A percentile compares a stretch with the other conserved stretches of the same genome.
Evolutionary conservation across 2,329 filamentous ascomycete genomes (phyloP).

Genomic region (Phialophora verrucosa): DNA sequence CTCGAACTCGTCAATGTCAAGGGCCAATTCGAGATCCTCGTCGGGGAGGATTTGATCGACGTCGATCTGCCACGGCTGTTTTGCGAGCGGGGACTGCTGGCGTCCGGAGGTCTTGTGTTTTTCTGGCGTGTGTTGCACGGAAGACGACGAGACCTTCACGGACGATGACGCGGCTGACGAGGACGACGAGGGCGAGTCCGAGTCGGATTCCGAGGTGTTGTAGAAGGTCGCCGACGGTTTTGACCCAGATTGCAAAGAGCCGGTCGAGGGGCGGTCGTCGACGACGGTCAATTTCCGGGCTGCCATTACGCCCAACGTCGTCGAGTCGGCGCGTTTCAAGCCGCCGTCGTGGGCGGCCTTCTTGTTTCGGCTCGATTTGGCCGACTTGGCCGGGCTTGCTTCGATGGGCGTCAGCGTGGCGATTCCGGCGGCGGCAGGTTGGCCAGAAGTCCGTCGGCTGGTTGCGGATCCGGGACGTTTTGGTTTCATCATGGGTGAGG

Average conservation of each 20-base stretch:
- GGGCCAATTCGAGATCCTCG: slow-evolving; percentile 28
- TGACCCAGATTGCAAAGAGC: slow-evolving; percentile 9
- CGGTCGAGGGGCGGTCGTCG: slow-evolving; percentile 18
- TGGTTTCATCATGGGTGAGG: slow-evolving; percentile 14
- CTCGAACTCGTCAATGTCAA: slow-evolving; percentile 34
- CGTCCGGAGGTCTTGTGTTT: slow-evolving; percentile 2
- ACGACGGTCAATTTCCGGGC: slow-evolving; percentile 27
- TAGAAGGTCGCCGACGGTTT: slow-evolving; percentile 22
- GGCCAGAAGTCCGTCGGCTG: slow-evolving; percentile 28
- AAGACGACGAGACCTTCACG: background rate
- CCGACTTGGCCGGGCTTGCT: slow-evolving; percentile 29
- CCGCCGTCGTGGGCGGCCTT: slow-evolving; percentile 19
- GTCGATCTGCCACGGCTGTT: slow-evolving; percentile 24
- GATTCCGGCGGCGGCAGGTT: slow-evolving; percentile 21
- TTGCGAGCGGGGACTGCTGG: slow-evolving; percentile 3
- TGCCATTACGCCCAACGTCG: slow-evolving; percentile 35
- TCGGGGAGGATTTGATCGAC: slow-evolving; percentile 27
- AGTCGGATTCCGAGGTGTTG: slow-evolving; percentile 26
- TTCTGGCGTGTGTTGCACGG: slow-evolving; percentile 17
- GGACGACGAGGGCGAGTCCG: slow-evolving; percentile 5
- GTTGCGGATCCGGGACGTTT: slow-evolving; percentile 29
- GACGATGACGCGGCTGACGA: slow-evolving; percentile 9
- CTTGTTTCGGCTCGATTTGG: slow-evolving; percentile 1
- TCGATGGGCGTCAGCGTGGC: slow-evolving; percentile 32
- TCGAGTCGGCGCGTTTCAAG: slow-evolving; percentile 39